These are phyloP conservation scores for Thamnidium elegans DNA, from an alignment of 192 early-diverging fungal species.

Conservation along the genomic window DNA sequence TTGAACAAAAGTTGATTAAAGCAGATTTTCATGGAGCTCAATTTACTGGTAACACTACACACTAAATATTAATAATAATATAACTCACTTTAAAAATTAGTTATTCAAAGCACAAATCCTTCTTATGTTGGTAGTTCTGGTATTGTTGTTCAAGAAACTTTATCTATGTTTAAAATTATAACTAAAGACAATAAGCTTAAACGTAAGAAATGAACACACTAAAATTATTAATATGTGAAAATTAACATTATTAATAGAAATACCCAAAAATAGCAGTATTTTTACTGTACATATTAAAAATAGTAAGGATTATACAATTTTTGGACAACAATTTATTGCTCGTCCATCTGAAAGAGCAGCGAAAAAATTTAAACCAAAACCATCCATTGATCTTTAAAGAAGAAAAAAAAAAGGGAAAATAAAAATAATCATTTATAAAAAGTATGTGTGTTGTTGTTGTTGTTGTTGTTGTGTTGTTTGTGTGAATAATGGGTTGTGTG, in stretches of 20 bases:
- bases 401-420: too few relatives aligned
- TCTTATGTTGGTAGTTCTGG: slow-evolving; percentile 74
- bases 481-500: too few relatives aligned
- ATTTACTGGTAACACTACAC: slow-evolving; percentile 54
- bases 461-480: too few relatives aligned
- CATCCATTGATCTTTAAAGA: slow-evolving; percentile 10
- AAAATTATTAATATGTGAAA: not conserved
- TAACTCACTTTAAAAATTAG: slow-evolving; percentile 26
- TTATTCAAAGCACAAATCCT: slow-evolving; percentile 73
- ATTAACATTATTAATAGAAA: not conserved
- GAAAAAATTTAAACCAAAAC: slow-evolving; percentile 16
- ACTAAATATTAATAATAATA: not conserved
- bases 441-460: too few relatives aligned
- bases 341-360: slow-evolving; percentile 14
- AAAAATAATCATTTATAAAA: too few relatives aligned
- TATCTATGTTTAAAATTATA: slow-evolving; percentile 80
- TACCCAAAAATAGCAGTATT: slow-evolving; percentile 11
- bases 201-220: slow-evolving; percentile 30
- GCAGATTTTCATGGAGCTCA: slow-evolving; percentile 87
- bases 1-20: slow-evolving; percentile 58
- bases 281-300: slow-evolving; percentile 5
- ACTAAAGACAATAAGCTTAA: slow-evolving; percentile 62
- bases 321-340: slow-evolving; percentile 7
- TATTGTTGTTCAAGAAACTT: slow-evolving; percentile 86
- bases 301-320: slow-evolving; percentile 7